Conservation (phyloP, 805 yeast genomes). For the Sugiyamaella americana region DNA sequence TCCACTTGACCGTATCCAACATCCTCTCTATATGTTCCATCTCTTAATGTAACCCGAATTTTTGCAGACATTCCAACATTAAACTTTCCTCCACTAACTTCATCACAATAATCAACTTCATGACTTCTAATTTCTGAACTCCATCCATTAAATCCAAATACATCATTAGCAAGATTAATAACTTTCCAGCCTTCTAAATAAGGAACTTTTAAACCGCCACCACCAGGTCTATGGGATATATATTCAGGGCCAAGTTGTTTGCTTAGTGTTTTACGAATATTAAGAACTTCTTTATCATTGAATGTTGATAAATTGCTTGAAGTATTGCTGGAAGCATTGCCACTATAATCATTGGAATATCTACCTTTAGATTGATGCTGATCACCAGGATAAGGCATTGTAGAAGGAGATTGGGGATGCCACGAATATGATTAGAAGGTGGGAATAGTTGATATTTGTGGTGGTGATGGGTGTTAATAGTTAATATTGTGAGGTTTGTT, state of each 20-base stretch:
- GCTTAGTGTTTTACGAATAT: constrained; percentile 18
- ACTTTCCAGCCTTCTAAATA: constrained; percentile 75
- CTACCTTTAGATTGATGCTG: too few species aligned
- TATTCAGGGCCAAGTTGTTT: constrained; percentile 33
- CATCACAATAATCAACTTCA: constrained; percentile 46
- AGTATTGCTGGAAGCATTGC: too few species aligned
- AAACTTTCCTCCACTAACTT: constrained; percentile 13
- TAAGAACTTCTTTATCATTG: constrained; percentile 6
- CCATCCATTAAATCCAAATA: constrained; percentile 81
- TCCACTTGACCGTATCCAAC: constrained; percentile 70
- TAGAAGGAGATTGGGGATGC: too few species aligned
- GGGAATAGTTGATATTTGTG: too few species aligned
- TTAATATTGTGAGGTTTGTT: too few species aligned
- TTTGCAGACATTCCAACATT: constrained; percentile 29
- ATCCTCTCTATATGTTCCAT: constrained; percentile 78
- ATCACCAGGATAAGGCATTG: too few species aligned
- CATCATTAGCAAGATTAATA: constrained; percentile 62
- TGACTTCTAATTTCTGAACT: constrained; percentile 51
- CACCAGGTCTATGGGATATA: constrained; percentile 51
- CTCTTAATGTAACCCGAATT: constrained; percentile 66
- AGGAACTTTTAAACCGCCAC: constrained; percentile 46
- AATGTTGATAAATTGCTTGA: neutral
- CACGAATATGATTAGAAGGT: too few species aligned
- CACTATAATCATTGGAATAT: too few species aligned
- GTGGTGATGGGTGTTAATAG: too few species aligned